Evolutionary conservation across 805 yeast species (phyloP), one percentile per base, ranked within the genome.

Genomic region (Jamesozyma rosinii): DNA sequence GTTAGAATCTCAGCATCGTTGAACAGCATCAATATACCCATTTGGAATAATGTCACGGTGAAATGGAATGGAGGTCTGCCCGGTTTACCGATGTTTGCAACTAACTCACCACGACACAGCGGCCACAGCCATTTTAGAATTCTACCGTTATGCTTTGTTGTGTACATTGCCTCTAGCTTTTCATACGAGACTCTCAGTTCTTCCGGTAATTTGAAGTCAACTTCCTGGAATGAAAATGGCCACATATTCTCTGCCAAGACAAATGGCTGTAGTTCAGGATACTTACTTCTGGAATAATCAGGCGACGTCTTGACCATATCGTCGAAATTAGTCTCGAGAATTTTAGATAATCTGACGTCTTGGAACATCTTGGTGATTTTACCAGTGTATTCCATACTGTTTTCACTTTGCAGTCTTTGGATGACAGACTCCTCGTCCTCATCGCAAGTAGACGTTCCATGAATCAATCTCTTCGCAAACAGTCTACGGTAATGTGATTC

Each of bases 51-150:
- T 5, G 95, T 83, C 35, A 87, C 87, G 3, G 83, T 82, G 57
- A 94, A 82, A 19, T 73, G 69, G 57, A 82, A 85, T 38, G 95
- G 88, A 4, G 89, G 83, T 58, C 79, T 81, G 5, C 89, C 89
- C 31, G 83, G 80, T 52, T 81, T 81, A 5, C 90, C 76, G 49
- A 88, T 73, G 58, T 86, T 83, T 10, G 95, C 95, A 63, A 81
- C 84, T 44, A 92, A 66, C 61, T 92, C 99, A 47, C 94, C 92
- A 62, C 90, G 83, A 38, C 95, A 86, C 59, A 86, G 78, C 54
- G 87, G 83, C 97, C 97, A 92, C 46, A 90, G 74, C 99, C 99
- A 92, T 58, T 85, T 83, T 54, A 92, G 74, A 50, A 86, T 79
- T 63, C 97, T 76, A 11, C 97, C 97, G 48, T 71, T 76, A 63